Evolutionary conservation across 805 yeast species (phyloP), one percentile per base, ranked within the genome.

Genomic region (Metschnikowia sp.): DNA sequence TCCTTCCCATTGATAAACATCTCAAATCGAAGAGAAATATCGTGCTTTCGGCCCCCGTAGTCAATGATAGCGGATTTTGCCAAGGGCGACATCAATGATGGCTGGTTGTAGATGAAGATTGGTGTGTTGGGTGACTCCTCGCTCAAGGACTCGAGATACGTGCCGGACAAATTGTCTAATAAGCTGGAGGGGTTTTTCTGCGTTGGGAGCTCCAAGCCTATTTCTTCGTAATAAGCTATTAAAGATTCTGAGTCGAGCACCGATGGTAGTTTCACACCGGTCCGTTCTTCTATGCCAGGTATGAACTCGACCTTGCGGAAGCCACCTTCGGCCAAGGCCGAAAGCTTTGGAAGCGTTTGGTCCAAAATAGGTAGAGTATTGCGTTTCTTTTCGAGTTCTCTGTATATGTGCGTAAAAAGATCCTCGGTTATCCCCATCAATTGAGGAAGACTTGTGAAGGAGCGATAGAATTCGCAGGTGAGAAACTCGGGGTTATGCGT

Each of bases 401-500:
- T 31, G 36, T 76, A 66, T 0, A 86, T 63, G 5, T 53, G 59
- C 2, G 54, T 49, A 37, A 90, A 75, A 45, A 91, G 54, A 0
- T 69, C 66, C 57, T 88, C 86, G 1, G 95, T 84, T 32, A 83
- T 56, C 0, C 47, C 49, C 76, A 89, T 86, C 49, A 92, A 68
- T 28, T 86, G 86, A 0, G 79, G 77, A 53, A 94, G 68, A 9
- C 78, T 72, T 0, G 85, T 81, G 60, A 77, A 90, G 0, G 87
- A 76, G 57, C 85, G 86, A 63, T 92, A 92, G 57, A 89, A 87
- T 62, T 92, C 99, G 61, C 96, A 83, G 2, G 89, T 81, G 1
- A 96, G 84, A 62, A 91, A 92, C 60, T 92, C 99, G 0, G 97
- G 96, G 65, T 92, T 94, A 63, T 92, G 99, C 0, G 96, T 87